Evolutionary conservation across 257 asterid species (phyloP).

Genomic region (Paulownia fortunei): DNA sequence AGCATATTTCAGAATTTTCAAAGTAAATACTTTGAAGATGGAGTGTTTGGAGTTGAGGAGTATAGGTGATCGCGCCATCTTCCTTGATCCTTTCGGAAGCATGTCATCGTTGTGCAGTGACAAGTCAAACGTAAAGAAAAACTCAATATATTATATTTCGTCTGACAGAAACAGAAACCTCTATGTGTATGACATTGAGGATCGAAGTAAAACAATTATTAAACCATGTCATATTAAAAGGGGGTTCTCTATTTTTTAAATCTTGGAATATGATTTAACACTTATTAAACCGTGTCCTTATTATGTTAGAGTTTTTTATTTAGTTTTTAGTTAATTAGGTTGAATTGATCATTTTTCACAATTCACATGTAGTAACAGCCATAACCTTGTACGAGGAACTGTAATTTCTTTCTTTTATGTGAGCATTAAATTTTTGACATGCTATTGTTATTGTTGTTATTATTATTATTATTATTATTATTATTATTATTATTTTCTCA

Average conservation of each 20-base stretch:
- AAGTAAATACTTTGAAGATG: background rate
- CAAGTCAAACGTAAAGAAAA: background rate
- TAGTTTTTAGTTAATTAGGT: too few relatives aligned
- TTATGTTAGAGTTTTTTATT: too few relatives aligned
- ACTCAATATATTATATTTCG: slow-evolving; percentile 14
- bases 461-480: too few relatives aligned
- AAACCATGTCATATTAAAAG: background rate
- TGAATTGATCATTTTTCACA: too few relatives aligned
- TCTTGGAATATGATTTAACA: slow-evolving; percentile 10
- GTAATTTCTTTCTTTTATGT: too few relatives aligned
- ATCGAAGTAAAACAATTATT: background rate
- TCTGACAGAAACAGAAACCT: background rate
- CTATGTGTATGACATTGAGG: slow-evolving; percentile 1
- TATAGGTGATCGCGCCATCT: slow-evolving; percentile 15
- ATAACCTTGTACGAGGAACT: too few relatives aligned
- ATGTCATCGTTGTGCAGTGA: background rate
- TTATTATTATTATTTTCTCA: too few relatives aligned
- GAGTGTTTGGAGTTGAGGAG: background rate
- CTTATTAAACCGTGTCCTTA: too few relatives aligned
- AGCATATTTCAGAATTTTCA: background rate
- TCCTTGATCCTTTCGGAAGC: background rate
- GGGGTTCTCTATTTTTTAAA: background rate
- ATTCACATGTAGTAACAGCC: too few relatives aligned
- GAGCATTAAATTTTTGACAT: too few relatives aligned
- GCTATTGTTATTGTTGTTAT: too few relatives aligned